Percentiles rank a stretch among this genome's conserved stretches.
These are phyloP conservation scores for Plasmopara viticola DNA, from an alignment of 352 stramenopile species.

Conservation along the genomic window DNA sequence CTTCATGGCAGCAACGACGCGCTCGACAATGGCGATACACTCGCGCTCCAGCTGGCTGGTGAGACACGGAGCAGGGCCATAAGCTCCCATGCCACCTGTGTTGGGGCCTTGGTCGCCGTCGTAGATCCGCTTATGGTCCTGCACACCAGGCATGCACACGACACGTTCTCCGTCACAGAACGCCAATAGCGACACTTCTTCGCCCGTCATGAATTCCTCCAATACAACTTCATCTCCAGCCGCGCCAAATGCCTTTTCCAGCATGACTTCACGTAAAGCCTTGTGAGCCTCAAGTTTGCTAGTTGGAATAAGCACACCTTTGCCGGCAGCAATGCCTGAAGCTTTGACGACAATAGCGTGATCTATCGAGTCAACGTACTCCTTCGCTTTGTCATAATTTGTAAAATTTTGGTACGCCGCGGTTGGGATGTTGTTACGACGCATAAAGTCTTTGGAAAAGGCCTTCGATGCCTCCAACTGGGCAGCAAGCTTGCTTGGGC, in stretches of 20 bases:
- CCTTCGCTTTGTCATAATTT: constrained; percentile 81
- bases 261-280: constrained; percentile 96
- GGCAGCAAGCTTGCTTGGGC: constrained; percentile 91
- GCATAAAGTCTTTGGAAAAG: constrained; percentile 99
- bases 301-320: constrained; percentile 96
- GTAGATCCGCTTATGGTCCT: constrained; percentile 99
- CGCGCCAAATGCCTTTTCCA: constrained; percentile 93
- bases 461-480: constrained; percentile 98
- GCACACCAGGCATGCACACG: constrained; percentile 93
- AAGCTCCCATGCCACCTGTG: constrained; percentile 99
- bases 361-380: constrained; percentile 91
- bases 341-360: constrained; percentile 98
- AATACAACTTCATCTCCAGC: constrained; percentile 96
- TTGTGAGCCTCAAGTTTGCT: constrained; percentile 90
- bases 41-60: constrained; percentile 88
- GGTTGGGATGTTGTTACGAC: constrained; percentile 95
- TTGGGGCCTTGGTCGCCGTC: constrained; percentile 97
- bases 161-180: constrained; percentile 96
- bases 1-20: constrained; percentile 76
- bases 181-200: constrained; percentile 96
- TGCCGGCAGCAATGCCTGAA: constrained; percentile 98
- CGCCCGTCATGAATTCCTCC: constrained; percentile 97
- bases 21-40: constrained; percentile 85
- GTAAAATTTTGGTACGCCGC: constrained; percentile 97
- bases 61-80: constrained; percentile 95